Percentiles rank a stretch among this genome's conserved stretches.
phyloP scores from a whole-genome alignment of 805 yeast species.

The Saccharomycopsis malanga region DNA sequence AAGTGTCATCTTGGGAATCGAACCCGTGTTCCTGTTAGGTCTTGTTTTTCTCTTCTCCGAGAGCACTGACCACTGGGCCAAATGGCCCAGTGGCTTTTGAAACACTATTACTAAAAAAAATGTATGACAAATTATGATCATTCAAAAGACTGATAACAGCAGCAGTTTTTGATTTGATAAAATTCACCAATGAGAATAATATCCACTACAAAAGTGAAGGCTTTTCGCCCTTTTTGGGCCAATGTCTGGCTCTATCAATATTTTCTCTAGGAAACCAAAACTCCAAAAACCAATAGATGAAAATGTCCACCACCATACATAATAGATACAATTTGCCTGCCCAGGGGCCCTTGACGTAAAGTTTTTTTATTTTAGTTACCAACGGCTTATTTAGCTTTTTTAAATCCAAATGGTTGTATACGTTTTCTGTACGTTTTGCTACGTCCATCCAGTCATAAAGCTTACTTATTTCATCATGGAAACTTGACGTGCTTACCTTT shows the following conservation, averaged over 20 bases:
- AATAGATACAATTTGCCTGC: conserved; percentile 80
- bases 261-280: conserved; percentile 57
- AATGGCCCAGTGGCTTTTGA: no score
- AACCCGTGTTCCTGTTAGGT: no score
- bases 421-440: conserved; percentile 77
- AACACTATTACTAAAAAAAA: no score
- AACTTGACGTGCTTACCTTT: conserved; percentile 59
- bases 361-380: conserved; percentile 51
- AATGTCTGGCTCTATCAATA: conserved; percentile 73
- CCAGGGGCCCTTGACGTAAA: conserved; percentile 69
- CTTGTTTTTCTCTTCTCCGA: no score
- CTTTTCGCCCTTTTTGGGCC: conserved; percentile 51
- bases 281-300: conserved; percentile 57
- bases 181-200: no score
- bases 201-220: background rate
- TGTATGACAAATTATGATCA: no score
- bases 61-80: no score
- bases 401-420: conserved; percentile 51
- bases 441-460: conserved; percentile 94
- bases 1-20: no score
- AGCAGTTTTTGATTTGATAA: no score
- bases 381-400: conserved; percentile 43
- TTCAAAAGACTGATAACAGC: no score
- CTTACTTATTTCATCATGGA: conserved; percentile 66
- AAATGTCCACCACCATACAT: conserved; percentile 73